Percentiles rank a stretch among this genome's conserved stretches.
Evolutionary conservation across 2,329 filamentous ascomycete genomes (phyloP).

Genomic region (Dendrostoma leiphaemia): DNA sequence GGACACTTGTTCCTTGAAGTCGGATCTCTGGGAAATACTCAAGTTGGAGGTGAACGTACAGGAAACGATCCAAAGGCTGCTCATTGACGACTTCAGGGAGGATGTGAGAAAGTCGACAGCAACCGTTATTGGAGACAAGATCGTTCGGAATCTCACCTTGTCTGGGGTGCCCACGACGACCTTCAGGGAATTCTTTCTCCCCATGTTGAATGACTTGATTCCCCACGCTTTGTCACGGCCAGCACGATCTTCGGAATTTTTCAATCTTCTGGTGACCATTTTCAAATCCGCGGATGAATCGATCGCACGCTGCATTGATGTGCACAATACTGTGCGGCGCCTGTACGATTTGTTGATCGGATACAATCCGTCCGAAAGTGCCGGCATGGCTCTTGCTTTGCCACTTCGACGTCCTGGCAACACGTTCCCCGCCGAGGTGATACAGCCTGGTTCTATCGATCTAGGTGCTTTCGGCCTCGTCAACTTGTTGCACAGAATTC

Average conservation of each 20-base stretch:
- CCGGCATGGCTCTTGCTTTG: background rate
- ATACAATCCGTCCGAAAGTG: constrained; percentile 32
- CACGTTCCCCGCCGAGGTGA: constrained; percentile 26
- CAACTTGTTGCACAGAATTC: constrained; percentile 31
- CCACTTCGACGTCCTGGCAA: constrained; percentile 20
- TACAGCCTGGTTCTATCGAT: constrained; percentile 35
- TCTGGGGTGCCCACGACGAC: constrained; percentile 31
- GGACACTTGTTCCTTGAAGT: constrained; percentile 36
- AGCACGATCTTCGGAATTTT: constrained; percentile 42
- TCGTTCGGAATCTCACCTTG: constrained; percentile 17
- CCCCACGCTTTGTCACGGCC: constrained; percentile 31
- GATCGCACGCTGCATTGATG: constrained; percentile 29
- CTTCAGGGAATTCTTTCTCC: constrained; percentile 48
- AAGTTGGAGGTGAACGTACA: constrained; percentile 25
- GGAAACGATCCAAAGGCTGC: constrained; percentile 31
- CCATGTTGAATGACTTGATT: constrained; percentile 37
- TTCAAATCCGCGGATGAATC: constrained; percentile 38
- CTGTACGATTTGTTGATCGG: constrained; percentile 25
- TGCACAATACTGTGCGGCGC: constrained; percentile 25
- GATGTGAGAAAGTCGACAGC: constrained; percentile 35
- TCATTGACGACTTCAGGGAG: constrained; percentile 36
- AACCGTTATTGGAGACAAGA: constrained; percentile 31
- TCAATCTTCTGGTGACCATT: constrained; percentile 39
- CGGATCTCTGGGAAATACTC: constrained; percentile 38
- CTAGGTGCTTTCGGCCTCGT: constrained; percentile 35